phyloP scores from a whole-genome alignment of 768 basidiomycete species.

The Lepiota brunneoincarnata region DNA sequence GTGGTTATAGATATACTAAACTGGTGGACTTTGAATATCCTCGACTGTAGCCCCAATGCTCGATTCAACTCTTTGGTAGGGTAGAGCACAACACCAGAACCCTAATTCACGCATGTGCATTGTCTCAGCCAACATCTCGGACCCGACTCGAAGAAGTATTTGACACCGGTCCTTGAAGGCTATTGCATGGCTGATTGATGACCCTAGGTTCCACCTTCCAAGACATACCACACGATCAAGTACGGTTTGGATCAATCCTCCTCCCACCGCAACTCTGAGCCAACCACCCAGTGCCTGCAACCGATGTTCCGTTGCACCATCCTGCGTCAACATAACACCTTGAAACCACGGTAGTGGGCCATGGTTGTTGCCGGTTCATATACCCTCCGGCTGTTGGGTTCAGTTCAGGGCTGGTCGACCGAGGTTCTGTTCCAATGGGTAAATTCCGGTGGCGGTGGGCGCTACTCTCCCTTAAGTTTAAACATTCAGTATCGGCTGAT shows the following conservation, averaged over 20 bases:
- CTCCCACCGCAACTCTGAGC: neutral
- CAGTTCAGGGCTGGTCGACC: constrained; percentile 18
- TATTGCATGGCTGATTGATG: too few species aligned
- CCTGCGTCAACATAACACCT: constrained; percentile 10
- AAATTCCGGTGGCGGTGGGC: constrained; percentile 19
- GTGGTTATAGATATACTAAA: too few species aligned
- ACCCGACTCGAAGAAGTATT: too few species aligned
- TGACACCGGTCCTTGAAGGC: too few species aligned
- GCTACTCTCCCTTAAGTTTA: neutral
- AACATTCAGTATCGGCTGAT: neutral
- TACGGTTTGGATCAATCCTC: neutral
- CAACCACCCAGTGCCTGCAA: constrained; percentile 10
- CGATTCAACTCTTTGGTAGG: too few species aligned
- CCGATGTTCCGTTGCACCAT: constrained; percentile 14
- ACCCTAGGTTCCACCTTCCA: constrained; percentile 18
- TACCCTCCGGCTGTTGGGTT: neutral
- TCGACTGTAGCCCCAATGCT: too few species aligned
- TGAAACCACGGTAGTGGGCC: constrained; percentile 17
- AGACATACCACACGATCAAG: constrained; percentile 15
- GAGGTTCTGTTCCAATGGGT: constrained; percentile 22
- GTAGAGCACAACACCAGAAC: too few species aligned
- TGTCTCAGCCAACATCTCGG: too few species aligned
- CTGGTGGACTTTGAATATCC: too few species aligned
- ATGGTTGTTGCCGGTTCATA: neutral
- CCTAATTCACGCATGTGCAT: too few species aligned